Base-by-base conservation (phyloP, 306 rosid species). In the Astragalus glycyphyllos region DNA sequence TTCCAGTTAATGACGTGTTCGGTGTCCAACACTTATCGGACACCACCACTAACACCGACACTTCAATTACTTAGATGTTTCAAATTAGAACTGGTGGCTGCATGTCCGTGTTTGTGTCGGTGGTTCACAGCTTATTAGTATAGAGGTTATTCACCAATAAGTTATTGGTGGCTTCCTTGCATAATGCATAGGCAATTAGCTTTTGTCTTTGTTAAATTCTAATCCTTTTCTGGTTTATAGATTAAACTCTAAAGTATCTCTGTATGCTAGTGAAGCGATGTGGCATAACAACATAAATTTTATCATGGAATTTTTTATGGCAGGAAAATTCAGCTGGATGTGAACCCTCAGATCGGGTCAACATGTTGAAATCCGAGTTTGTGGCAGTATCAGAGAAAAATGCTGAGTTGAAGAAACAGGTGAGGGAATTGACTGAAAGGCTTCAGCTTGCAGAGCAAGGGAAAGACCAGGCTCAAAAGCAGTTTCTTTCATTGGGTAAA, bases 381-480 rank as follows among this genome's bases (percentile, higher is more conserved):
- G 78, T 82, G 46, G 81, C 90, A 3, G 74, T 61, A 12, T 77
- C 86, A 2, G 92, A 87, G 60, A 86, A 77, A 42, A 93, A 86
- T 68, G 80, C 82, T 5, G 82, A 80, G 79, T 76, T 93, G 71
- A 83, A 80, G 23, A 89, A 83, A 49, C 86, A 74, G 79, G 77
- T 83, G 37, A 90, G 81, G 82, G 96, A 90, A 40, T 74, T 93
- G 68, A 87, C 88, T 0, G 83, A 86, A 62, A 88, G 85, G 86
- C 77, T 93, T 60, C 72, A 57, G 67, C 77, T 82, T 44, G 98
- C 89, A 0, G 92, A 85, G 76, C 98, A 90, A 78, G 86, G 88
- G 74, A 83, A 81, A 83, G 98, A 90, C 72, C 87, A 88, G 31
- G 94, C 90, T 29, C 89, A 85, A 82, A 90, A 93, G 79, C 96